Base-by-base conservation (phyloP, 106 monocot species). In the Dioscorea alata region DNA sequence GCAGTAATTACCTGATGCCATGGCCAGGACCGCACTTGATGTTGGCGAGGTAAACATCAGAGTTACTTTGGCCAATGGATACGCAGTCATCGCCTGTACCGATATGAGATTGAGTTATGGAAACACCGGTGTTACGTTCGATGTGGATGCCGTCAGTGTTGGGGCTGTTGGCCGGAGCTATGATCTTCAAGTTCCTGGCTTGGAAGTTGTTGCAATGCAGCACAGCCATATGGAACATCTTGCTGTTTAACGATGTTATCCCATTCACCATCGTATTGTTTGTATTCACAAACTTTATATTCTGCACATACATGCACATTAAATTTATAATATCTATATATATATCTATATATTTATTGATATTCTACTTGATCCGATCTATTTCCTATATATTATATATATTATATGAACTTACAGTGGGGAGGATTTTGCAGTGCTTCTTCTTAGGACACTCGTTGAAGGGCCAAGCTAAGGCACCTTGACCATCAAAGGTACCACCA, bases 91-190 rank as follows among this genome's bases (percentile, higher is more conserved):
- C 93, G n/a, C 93, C 89, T 4, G 84, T 89, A 0, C 69, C 81
- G 28, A 93, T 82, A 13, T 14, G 15, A 0, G 83, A 74, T 18
- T 66, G 50, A 6, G 35, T 22, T n/a, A 93, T 83, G 24, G 18
- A 20, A 23, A 86, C 77, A 0, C 73, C 75, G 15, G 67, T 33
- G 59, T 60, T 83, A 8, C 76, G 56, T 50, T 79, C 86, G 23
- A 93, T 58, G 77, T 89, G 89, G 32, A 93, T 76, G 10, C 93
- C 89, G 4, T 93, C 93, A 0, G 93, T 93, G 84, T 89, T 89
- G 14, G 89, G 88, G 67, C 89, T 93, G 23, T 73, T 59, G 2
- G n/a, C 69, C 0, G 92, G 88, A 1, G 88, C 91, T 6, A 22
- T 56, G 13, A 92, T 92, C 56, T 57, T 74, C 58, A 92, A 61